Conservation (phyloP, 1,284 basidiomycete species). For the Mycena sp. region DNA sequence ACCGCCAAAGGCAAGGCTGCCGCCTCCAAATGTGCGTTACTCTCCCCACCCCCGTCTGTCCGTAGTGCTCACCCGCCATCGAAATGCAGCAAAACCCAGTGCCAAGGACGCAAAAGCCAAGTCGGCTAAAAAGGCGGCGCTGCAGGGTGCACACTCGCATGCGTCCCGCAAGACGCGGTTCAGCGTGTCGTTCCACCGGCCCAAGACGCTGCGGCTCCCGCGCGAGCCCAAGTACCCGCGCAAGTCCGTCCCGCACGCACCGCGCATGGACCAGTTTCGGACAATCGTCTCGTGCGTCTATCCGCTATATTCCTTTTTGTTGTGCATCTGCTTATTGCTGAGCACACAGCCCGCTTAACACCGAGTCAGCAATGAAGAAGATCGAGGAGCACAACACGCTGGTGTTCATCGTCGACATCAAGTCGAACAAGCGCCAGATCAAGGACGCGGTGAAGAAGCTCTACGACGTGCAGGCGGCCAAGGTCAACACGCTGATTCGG, state of each 20-base stretch:
- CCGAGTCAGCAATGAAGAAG: slow-evolving; percentile 95
- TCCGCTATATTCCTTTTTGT: background rate
- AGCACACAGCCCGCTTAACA: slow-evolving; percentile 73
- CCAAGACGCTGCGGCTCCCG: slow-evolving; percentile 90
- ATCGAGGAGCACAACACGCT: slow-evolving; percentile 99
- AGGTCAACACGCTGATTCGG: slow-evolving; percentile 98
- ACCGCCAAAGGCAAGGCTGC: background rate
- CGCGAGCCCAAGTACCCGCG: slow-evolving; percentile 94
- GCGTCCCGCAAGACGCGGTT: slow-evolving; percentile 86
- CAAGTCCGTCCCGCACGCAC: slow-evolving; percentile 94
- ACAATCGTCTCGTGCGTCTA: slow-evolving; percentile 90
- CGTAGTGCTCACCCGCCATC: too few species aligned
- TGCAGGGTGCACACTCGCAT: slow-evolving; percentile 86
- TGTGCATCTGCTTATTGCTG: background rate
- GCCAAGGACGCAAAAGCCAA: slow-evolving; percentile 85
- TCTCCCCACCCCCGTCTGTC: too few species aligned
- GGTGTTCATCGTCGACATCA: slow-evolving; percentile 96
- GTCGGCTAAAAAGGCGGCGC: slow-evolving; percentile 95
- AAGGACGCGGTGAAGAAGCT: slow-evolving; percentile 99
- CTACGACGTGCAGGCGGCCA: slow-evolving; percentile 95
- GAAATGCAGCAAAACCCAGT: background rate
- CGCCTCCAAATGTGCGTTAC: too few species aligned
- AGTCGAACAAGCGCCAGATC: slow-evolving; percentile 98
- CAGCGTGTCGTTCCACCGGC: slow-evolving; percentile 95
- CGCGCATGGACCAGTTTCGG: slow-evolving; percentile 97